These are phyloP conservation scores for Neostapfia colusana DNA, from an alignment of 176 grass and related monocot genomes.

Conservation along the genomic window DNA sequence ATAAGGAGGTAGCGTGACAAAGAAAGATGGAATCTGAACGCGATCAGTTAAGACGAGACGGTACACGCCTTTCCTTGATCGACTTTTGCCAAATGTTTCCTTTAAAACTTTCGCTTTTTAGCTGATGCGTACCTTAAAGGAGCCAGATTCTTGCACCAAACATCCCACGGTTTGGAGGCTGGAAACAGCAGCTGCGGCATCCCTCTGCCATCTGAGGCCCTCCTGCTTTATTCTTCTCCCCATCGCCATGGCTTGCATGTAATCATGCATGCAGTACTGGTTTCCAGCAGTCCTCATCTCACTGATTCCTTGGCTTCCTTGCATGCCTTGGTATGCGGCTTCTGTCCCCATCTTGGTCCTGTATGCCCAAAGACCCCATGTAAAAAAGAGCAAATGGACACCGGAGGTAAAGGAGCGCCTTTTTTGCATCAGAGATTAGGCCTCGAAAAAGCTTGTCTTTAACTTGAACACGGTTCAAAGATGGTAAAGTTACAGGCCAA, in stretches of 20 bases:
- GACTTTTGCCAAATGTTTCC: slow-evolving; percentile 29
- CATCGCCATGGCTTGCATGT: slow-evolving; percentile 63
- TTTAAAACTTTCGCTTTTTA: slow-evolving; percentile 14
- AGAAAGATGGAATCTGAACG: slow-evolving; percentile 15
- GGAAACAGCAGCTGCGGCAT: slow-evolving; percentile 51
- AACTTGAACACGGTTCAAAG: slow-evolving; percentile 39
- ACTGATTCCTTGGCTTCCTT: slow-evolving; percentile 63
- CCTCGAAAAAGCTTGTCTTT: slow-evolving; percentile 28
- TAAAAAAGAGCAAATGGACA: slow-evolving; percentile 36
- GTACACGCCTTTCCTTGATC: slow-evolving; percentile 38
- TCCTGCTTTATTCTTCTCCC: slow-evolving; percentile 74
- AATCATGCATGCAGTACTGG: slow-evolving; percentile 76
- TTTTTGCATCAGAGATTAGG: slow-evolving; percentile 52
- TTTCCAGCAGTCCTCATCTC: slow-evolving; percentile 49
- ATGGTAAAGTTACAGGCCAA: slow-evolving; percentile 38
- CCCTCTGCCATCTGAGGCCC: slow-evolving; percentile 61
- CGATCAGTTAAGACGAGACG: slow-evolving; percentile 39
- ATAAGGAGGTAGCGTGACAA: slow-evolving; percentile 2
- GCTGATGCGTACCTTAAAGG: slow-evolving; percentile 70
- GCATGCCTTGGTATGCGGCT: slow-evolving; percentile 52
- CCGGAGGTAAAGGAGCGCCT: slow-evolving; percentile 15
- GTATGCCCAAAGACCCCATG: slow-evolving; percentile 35
- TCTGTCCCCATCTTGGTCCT: slow-evolving; percentile 62
- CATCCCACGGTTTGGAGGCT: slow-evolving; percentile 55
- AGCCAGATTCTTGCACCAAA: slow-evolving; percentile 69